A percentile compares a stretch with the other conserved stretches of the same genome.
phyloP scores from a whole-genome alignment of 371 early-diverging fungal genomes.

The Syncephalastrum sp. region DNA sequence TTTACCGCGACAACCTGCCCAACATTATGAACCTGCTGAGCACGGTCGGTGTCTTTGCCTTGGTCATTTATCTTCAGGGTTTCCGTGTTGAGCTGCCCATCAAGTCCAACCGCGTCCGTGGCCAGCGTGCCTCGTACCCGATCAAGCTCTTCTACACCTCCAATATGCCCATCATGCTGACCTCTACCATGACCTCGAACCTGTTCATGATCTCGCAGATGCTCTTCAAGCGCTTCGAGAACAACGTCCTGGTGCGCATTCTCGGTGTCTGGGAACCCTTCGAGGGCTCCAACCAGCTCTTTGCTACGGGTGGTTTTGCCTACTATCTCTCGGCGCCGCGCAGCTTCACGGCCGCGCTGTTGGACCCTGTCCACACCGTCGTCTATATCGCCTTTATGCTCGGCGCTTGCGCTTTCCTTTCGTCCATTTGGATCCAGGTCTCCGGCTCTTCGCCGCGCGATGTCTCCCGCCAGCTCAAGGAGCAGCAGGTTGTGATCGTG shows the following conservation, averaged over 20 bases:
- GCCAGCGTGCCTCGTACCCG: conserved; percentile 97
- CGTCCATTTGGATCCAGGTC: conserved; percentile 99
- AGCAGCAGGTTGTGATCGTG: conserved; percentile 97
- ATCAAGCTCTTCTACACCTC: conserved; percentile 99
- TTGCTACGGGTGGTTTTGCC: conserved; percentile 93
- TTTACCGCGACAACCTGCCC: conserved; percentile 96
- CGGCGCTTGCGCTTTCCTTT: conserved; percentile 92
- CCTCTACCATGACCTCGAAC: conserved; percentile 96
- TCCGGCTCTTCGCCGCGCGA: conserved; percentile 96
- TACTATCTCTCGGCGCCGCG: conserved; percentile 98
- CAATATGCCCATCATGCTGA: conserved; percentile 99
- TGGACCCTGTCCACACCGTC: conserved; percentile 95
- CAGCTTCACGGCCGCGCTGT: conserved; percentile 76
- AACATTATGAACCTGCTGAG: conserved; percentile 94
- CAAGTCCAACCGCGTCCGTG: conserved; percentile 95
- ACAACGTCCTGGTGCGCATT: conserved; percentile 90
- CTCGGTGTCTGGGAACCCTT: conserved; percentile 97
- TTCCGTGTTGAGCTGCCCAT: conserved; percentile 99
- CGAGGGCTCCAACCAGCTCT: conserved; percentile 88
- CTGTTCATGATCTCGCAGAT: conserved; percentile 96
- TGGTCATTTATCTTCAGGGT: conserved; percentile 99
- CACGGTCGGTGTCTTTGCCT: conserved; percentile 89
- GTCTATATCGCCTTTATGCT: conserved; percentile 94
- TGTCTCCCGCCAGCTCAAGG: conserved; percentile 97
- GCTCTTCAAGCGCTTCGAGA: conserved; percentile 94